Base-by-base conservation (phyloP, 768 basidiomycete genomes). In the Rhizopogon salebrosus region DNA sequence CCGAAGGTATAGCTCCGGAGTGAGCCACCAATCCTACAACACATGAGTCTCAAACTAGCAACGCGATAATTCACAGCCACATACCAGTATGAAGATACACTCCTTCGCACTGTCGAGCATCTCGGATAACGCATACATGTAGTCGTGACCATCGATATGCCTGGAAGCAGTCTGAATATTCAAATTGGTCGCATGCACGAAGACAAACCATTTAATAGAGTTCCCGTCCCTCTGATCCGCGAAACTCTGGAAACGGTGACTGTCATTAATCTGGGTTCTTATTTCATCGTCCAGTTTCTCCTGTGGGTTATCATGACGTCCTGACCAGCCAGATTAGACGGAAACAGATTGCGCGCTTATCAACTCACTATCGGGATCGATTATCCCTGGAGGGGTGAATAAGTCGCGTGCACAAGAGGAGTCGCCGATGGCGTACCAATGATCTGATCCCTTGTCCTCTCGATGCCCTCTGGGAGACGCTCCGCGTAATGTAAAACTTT, bases 101-200 rank as follows among this genome's bases (percentile, higher is more conserved):
- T 95, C 89, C 53, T 78, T 79, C 3, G 91, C 90, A 31, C 72
- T 80, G 42, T 89, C 88, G n/a, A 98, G 76, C 70, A 95, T 76
- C 70, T 95, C 92, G 1, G 91, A 92, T 34, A 97, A 65, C 0
- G 95, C 95, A 80, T 88, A 98, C 80, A 98, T 89, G 67, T 95
- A 98, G 71, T 98, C 95, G 53, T 97, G 92, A 0, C 95, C 95
- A 60, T 95, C 95, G 42, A 95, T 79, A 64, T 94, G 92, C 85
- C 87, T 83, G 48, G 11, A 52, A 5, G 9, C 5, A 6, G 36
- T 29, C 14, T 18, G 13, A 52, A 40, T 24, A 36, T 36, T 27
- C 39, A 38, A 31, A 58, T 18, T 27, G n/a, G 16, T 13, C 2
- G 13, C 35, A 16, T 13, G 16, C 9, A 40, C 6, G 8, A 18